These are phyloP conservation scores for Xylaria scruposa DNA, from an alignment of 495 filamentous ascomycete species.

Conservation along the genomic window DNA sequence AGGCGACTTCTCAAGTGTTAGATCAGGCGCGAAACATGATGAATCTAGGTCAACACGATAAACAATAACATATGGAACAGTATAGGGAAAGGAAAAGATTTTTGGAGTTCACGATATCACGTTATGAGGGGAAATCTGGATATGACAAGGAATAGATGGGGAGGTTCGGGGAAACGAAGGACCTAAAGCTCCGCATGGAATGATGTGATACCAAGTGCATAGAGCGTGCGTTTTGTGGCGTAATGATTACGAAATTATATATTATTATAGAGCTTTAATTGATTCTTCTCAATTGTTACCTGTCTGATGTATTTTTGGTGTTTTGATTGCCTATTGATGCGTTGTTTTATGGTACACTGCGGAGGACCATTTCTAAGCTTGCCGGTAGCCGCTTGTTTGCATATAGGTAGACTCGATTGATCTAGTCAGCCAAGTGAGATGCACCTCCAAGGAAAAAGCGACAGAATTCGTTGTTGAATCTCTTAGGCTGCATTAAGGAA, in stretches of 20 bases:
- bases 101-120: slow-evolving; percentile 8
- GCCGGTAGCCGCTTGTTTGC: background rate
- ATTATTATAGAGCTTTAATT: background rate
- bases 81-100: background rate
- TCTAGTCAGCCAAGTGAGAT: background rate
- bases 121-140: slow-evolving; percentile 1
- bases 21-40: background rate
- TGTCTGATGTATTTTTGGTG: background rate
- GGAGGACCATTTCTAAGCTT: background rate
- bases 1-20: background rate
- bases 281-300: background rate
- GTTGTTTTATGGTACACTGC: background rate
- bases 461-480: background rate
- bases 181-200: slow-evolving; percentile 17
- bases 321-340: background rate
- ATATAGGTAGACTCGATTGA: background rate
- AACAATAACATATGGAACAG: background rate
- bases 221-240: slow-evolving; percentile 23
- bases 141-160: slow-evolving; percentile 7
- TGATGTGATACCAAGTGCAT: slow-evolving; percentile 28
- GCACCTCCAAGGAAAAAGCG: background rate
- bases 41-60: slow-evolving; percentile 9
- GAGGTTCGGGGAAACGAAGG: slow-evolving; percentile 5
- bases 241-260: slow-evolving; percentile 24
- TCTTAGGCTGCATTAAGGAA: background rate